Conservation (phyloP, 768 basidiomycete genomes). For the Boletus subparvulus region DNA sequence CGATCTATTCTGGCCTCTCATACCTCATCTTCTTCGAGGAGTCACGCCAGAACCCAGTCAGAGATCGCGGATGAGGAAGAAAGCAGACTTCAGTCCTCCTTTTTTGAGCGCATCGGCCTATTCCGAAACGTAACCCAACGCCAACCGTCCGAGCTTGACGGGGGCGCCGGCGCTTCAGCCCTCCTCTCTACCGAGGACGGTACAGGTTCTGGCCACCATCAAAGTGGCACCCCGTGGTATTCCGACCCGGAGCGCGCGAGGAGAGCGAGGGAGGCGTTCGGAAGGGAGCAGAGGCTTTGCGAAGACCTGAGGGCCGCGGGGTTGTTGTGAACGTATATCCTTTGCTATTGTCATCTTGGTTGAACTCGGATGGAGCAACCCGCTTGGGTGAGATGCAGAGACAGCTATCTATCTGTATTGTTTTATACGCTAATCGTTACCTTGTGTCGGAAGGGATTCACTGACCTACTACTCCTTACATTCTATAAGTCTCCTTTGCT, state of each 20-base stretch:
- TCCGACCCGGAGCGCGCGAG: conserved; percentile 47
- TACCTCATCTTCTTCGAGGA: conserved; percentile 36
- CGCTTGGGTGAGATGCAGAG: neutral
- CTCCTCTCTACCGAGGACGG: conserved; percentile 21
- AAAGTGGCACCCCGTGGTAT: conserved; percentile 32
- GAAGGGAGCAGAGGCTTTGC: conserved; percentile 56
- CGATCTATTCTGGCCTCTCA: conserved; percentile 63
- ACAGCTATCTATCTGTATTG: conserved; percentile 6
- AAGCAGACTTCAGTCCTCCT: conserved; percentile 20
- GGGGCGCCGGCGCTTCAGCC: neutral
- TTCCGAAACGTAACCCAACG: conserved; percentile 12
- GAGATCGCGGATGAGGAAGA: conserved; percentile 30
- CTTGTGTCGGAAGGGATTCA: neutral
- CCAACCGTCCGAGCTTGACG: conserved; percentile 12
- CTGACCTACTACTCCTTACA: conserved; percentile 9
- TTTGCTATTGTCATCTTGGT: conserved; percentile 1
- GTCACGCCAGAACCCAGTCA: conserved; percentile 29
- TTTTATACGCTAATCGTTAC: conserved; percentile 25
- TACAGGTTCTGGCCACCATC: conserved; percentile 30
- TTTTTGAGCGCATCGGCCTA: conserved; percentile 31
- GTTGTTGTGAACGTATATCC: conserved; percentile 44
- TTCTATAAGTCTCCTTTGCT: conserved; percentile 10
- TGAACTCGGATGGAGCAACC: neutral
- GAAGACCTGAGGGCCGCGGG: conserved; percentile 63
- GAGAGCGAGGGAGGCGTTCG: conserved; percentile 45